A percentile compares a stretch with the other conserved stretches of the same genome.
These are phyloP conservation scores for Trichosporon sp. DNA, from an alignment of 1,284 basidiomycete species.

Conservation along the genomic window DNA sequence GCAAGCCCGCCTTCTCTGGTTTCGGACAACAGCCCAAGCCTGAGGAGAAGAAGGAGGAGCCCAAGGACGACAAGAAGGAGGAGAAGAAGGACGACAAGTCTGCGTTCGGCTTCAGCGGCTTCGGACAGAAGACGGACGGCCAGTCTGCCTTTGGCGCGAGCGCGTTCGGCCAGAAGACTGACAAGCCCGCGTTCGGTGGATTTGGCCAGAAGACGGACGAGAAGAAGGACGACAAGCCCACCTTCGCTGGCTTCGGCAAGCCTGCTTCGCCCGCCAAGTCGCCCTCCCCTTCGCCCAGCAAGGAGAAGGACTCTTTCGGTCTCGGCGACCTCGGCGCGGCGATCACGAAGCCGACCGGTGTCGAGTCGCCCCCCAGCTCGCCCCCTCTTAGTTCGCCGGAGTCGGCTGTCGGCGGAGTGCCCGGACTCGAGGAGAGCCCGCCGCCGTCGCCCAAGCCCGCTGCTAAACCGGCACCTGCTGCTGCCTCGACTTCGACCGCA, in stretches of 20 bases:
- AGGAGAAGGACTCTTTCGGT: conserved; percentile 42
- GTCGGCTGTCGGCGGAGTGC: conserved; percentile 24
- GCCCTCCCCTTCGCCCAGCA: background rate
- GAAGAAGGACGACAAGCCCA: conserved; percentile 15
- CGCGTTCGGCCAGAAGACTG: conserved; percentile 15
- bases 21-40: background rate
- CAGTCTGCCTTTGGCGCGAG: conserved; percentile 24
- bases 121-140: conserved; percentile 21
- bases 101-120: conserved; percentile 20
- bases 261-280: background rate
- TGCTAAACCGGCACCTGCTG: conserved; percentile 26
- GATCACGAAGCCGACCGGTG: conserved; percentile 38
- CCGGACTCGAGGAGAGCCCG: conserved; percentile 29
- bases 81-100: conserved; percentile 12
- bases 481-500: conserved; percentile 14
- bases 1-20: background rate
- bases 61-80: conserved; percentile 1
- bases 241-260: conserved; percentile 4
- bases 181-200: conserved; percentile 29
- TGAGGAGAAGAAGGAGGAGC: background rate
- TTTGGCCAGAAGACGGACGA: conserved; percentile 30
- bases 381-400: conserved; percentile 42
- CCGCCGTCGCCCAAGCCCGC: conserved; percentile 31
- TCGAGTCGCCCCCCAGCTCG: conserved; percentile 41
- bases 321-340: conserved; percentile 45